These are phyloP conservation scores for Zarea fungicola DNA, from an alignment of 2,329 filamentous ascomycete genomes.

Conservation along the genomic window DNA sequence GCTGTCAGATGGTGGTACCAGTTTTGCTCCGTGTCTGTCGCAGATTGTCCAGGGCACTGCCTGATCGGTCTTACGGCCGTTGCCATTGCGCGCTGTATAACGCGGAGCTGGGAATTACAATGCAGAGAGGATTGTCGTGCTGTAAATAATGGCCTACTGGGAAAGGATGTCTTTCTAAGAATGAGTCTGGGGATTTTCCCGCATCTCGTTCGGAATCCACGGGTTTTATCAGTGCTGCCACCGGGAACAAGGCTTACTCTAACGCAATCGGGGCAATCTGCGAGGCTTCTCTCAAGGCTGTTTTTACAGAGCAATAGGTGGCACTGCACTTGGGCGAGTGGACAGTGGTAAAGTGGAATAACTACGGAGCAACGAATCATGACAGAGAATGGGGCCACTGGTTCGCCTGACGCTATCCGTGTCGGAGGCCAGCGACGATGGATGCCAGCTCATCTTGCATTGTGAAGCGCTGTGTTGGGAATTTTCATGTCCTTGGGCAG, in stretches of 20 bases:
- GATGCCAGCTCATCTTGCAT: too few relatives aligned
- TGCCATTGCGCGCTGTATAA: too few relatives aligned
- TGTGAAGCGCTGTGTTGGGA: too few relatives aligned
- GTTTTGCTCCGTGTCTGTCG: conserved; percentile 9
- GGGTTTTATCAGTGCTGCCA: background rate
- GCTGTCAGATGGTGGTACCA: background rate
- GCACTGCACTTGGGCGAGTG: too few relatives aligned
- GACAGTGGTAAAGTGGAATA: too few relatives aligned
- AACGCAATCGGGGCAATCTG: background rate
- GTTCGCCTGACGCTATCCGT: too few relatives aligned
- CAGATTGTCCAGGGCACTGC: background rate
- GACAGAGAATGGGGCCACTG: too few relatives aligned
- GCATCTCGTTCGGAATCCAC: background rate
- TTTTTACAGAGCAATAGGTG: too few relatives aligned
- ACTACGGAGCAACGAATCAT: too few relatives aligned
- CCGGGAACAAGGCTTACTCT: background rate
- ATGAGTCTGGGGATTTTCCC: background rate
- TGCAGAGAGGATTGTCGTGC: background rate
- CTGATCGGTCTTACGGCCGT: background rate
- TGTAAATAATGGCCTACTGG: background rate
- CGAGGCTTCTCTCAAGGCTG: background rate
- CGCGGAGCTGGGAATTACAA: background rate
- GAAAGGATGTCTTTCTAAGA: background rate
- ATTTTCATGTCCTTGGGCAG: too few relatives aligned
- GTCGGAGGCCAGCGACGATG: too few relatives aligned